These are phyloP conservation scores for Heritiera littoralis DNA, from an alignment of 345 rosid genomes.

Conservation along the genomic window DNA sequence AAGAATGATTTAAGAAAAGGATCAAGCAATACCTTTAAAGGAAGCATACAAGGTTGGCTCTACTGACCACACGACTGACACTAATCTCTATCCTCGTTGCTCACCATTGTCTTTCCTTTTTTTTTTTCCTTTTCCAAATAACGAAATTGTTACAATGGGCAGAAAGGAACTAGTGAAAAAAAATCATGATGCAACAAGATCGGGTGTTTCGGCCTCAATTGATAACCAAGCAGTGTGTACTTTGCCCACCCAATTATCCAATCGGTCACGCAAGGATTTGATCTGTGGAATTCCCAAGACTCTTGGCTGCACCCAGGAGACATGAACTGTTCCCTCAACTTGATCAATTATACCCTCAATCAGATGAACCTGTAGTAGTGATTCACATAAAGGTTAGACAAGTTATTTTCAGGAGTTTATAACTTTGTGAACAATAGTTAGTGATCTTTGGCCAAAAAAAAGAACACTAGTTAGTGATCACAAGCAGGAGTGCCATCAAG, in stretches of 20 bases:
- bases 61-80: constrained; percentile 12
- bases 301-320: constrained; percentile 99
- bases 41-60: constrained; percentile 22
- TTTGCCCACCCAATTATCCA: constrained; percentile 82
- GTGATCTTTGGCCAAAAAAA: background rate
- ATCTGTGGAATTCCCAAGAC: constrained; percentile 93
- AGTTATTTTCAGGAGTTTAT: background rate
- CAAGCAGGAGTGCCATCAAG: background rate
- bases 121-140: background rate
- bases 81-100: constrained; percentile 3
- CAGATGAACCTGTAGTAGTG: constrained; percentile 78
- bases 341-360: constrained; percentile 97
- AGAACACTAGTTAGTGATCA: background rate
- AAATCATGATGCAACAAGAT: constrained; percentile 71
- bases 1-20: constrained; percentile 6
- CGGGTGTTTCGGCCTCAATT: constrained; percentile 99
- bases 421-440: background rate
- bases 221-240: constrained; percentile 82
- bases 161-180: constrained; percentile 13
- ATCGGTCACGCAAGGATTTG: constrained; percentile 77
- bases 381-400: constrained; percentile 2
- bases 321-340: constrained; percentile 86
- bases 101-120: background rate
- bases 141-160: constrained; percentile 22
- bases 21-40: background rate